phyloP scores from a whole-genome alignment of 2,329 filamentous ascomycete genomes.

The Exophiala lecanii-corni region DNA sequence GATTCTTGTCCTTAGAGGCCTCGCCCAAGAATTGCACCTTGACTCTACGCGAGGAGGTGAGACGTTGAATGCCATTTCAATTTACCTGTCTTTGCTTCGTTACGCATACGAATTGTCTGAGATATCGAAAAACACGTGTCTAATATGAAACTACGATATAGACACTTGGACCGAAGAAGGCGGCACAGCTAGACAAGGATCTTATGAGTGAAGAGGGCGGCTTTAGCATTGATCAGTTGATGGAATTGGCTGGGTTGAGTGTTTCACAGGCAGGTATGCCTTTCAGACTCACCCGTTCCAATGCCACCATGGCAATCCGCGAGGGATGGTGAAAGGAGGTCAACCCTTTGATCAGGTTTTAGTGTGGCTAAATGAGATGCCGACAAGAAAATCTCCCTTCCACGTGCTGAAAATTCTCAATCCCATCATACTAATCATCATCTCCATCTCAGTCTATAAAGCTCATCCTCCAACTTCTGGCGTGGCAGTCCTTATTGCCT shows the following conservation, averaged over 20 bases:
- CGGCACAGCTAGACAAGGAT: constrained; percentile 83
- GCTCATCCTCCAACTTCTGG: constrained; percentile 73
- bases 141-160: constrained; percentile 33
- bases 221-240: constrained; percentile 92
- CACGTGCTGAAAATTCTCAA: background rate
- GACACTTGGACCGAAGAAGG: constrained; percentile 82
- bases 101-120: too few species aligned
- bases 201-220: constrained; percentile 80
- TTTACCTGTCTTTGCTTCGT: too few species aligned
- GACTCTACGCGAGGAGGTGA: too few species aligned
- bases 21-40: too few species aligned
- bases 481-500: constrained; percentile 75
- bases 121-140: too few species aligned
- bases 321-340: too few species aligned
- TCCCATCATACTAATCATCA: background rate
- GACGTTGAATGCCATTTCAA: too few species aligned
- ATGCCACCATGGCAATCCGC: constrained; percentile 8
- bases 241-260: constrained; percentile 91
- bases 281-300: background rate
- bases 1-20: too few species aligned
- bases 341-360: too few species aligned
- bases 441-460: constrained; percentile 62
- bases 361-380: too few species aligned
- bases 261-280: constrained; percentile 77
- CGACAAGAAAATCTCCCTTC: too few species aligned